These are phyloP conservation scores for Sugiyamaella castrensis DNA, from an alignment of 1,139 yeast species.

Conservation along the genomic window DNA sequence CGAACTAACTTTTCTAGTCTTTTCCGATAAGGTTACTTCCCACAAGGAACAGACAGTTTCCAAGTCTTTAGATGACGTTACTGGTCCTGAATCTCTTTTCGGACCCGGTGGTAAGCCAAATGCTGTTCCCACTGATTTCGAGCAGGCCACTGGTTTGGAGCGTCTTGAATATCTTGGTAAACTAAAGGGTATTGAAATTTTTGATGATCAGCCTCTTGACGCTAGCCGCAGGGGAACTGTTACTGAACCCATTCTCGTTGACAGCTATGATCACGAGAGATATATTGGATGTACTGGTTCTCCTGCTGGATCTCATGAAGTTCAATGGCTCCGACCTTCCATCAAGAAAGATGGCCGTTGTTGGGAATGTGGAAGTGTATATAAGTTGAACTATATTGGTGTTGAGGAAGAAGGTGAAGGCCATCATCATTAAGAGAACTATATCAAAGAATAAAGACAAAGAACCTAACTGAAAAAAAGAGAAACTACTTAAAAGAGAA, in stretches of 20 bases:
- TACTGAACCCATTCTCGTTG: conserved; percentile 81
- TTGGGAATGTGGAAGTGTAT: conserved; percentile 98
- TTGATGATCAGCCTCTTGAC: conserved; percentile 87
- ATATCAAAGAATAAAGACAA: no score
- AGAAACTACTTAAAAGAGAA: no score
- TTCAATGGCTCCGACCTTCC: conserved; percentile 93
- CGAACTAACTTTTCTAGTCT: neutral
- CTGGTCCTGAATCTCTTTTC: conserved; percentile 74
- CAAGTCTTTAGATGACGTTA: conserved; percentile 65
- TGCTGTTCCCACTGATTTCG: conserved; percentile 86
- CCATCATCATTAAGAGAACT: conserved; percentile 29
- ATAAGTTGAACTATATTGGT: conserved; percentile 85
- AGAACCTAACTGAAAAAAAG: no score
- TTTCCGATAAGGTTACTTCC: conserved; percentile 10
- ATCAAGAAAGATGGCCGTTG: conserved; percentile 85
- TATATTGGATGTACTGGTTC: conserved; percentile 98
- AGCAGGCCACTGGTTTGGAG: conserved; percentile 98
- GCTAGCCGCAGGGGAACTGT: conserved; percentile 87
- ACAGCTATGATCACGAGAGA: conserved; percentile 89
- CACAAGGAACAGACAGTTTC: conserved; percentile 11
- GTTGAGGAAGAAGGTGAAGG: conserved; percentile 51
- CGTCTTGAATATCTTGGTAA: conserved; percentile 94
- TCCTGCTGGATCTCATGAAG: conserved; percentile 87
- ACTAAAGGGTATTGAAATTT: conserved; percentile 92
- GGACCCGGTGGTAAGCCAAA: conserved; percentile 88